Evolutionary conservation across 768 basidiomycete genomes (phyloP).

Genomic region (Erythrobasidium yunnanense): DNA sequence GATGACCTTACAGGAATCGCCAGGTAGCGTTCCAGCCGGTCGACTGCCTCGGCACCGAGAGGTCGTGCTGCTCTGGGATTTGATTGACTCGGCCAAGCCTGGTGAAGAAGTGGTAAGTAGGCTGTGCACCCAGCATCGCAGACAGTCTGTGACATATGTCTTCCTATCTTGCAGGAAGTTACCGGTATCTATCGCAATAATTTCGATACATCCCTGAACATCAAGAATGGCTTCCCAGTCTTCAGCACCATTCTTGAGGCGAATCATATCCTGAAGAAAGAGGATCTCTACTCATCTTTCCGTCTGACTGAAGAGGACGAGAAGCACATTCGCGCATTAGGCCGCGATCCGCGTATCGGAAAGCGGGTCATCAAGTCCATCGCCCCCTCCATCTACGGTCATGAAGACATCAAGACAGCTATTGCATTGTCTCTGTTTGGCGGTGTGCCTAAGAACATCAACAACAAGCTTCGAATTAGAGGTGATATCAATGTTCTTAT

Average conservation of each 20-base stretch:
- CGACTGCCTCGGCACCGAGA: constrained; percentile 93
- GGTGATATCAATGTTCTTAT: constrained; percentile 96
- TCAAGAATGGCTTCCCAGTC: constrained; percentile 98
- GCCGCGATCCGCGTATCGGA: constrained; percentile 83
- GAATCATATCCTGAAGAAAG: constrained; percentile 98
- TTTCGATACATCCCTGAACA: constrained; percentile 93
- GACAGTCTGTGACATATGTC: constrained; percentile 17
- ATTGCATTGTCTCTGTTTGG: constrained; percentile 89
- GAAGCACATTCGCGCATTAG: constrained; percentile 72
- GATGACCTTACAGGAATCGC: constrained; percentile 96
- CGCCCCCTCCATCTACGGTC: constrained; percentile 96
- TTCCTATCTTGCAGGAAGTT: constrained; percentile 58
- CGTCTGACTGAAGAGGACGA: constrained; percentile 94
- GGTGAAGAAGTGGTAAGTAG: constrained; percentile 92
- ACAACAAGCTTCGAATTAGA: constrained; percentile 87
- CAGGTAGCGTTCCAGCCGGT: constrained; percentile 93
- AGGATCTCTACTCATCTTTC: constrained; percentile 97
- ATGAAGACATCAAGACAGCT: constrained; percentile 98
- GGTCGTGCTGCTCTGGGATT: constrained; percentile 90
- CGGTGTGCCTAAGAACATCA: constrained; percentile 89
- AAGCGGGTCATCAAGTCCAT: constrained; percentile 98
- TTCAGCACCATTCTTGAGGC: constrained; percentile 97
- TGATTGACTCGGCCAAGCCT: constrained; percentile 95
- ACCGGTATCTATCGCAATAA: constrained; percentile 98
- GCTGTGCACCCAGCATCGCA: constrained; percentile 13